Evolutionary conservation across 768 basidiomycete genomes (phyloP).

Genomic region (Pulveroboletus ravenelii): DNA sequence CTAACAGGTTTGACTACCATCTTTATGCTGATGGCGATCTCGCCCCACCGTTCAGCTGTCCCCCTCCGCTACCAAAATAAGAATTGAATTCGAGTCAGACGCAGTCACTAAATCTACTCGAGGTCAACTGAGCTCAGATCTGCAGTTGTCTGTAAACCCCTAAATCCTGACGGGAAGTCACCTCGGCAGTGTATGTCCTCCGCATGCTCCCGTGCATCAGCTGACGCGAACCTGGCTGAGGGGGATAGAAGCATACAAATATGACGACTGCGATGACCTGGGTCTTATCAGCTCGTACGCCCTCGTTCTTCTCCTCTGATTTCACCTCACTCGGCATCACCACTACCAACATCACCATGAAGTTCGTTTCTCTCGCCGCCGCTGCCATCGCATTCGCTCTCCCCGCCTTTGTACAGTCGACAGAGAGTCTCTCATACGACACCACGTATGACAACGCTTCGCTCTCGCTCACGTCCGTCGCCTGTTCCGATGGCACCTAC

Average conservation of each 20-base stretch:
- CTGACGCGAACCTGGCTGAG: not conserved
- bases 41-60: slow-evolving; percentile 7
- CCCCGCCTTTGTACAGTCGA: slow-evolving; percentile 12
- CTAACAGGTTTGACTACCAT: no score
- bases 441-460: slow-evolving; percentile 27
- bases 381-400: slow-evolving; percentile 13
- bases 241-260: slow-evolving; percentile 11
- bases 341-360: slow-evolving; percentile 21
- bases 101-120: not conserved
- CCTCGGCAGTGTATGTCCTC: not conserved
- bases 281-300: not conserved
- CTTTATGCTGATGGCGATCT: not conserved
- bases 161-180: no score
- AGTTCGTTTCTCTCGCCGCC: slow-evolving; percentile 13
- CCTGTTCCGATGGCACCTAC: slow-evolving; percentile 33
- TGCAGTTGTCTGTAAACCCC: no score
- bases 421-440: slow-evolving; percentile 27
- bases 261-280: not conserved
- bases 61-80: not conserved
- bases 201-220: not conserved
- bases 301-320: not conserved
- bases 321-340: not conserved
- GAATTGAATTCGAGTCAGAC: not conserved
- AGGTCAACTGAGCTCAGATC: no score
- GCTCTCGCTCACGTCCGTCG: slow-evolving; percentile 16